Evolutionary conservation across 2,329 filamentous ascomycete species (phyloP).

Genomic region (Mycosphaerella sp.): DNA sequence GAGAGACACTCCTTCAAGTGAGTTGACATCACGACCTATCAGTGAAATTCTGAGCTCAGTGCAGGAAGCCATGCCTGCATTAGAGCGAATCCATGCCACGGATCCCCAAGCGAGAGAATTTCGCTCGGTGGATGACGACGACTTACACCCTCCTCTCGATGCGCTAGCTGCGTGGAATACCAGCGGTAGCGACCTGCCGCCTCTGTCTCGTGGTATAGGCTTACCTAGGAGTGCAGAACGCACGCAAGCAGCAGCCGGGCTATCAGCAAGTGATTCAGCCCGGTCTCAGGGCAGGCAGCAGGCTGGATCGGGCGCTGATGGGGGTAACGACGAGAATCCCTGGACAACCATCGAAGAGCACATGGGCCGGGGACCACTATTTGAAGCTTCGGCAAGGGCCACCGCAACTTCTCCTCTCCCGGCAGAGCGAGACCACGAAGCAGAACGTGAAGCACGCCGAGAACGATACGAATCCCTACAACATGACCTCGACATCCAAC

Average conservation of each 20-base stretch:
- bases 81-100: conserved; percentile 26
- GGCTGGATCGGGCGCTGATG: conserved; percentile 15
- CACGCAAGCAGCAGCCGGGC: conserved; percentile 1
- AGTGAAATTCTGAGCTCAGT: conserved; percentile 26
- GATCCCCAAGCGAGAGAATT: conserved; percentile 7
- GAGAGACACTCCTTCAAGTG: conserved; percentile 13
- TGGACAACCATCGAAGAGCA: conserved; percentile 47
- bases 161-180: conserved; percentile 3
- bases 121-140: conserved; percentile 8
- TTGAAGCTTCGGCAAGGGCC: conserved; percentile 28
- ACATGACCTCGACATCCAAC: conserved; percentile 18
- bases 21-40: conserved; percentile 19
- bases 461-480: conserved; percentile 17
- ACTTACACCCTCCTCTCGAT: conserved; percentile 14
- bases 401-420: conserved; percentile 20
- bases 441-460: conserved; percentile 7
- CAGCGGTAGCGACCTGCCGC: neutral
- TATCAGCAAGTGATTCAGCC: neutral
- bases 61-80: conserved; percentile 28
- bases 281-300: neutral
- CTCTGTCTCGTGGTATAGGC: neutral
- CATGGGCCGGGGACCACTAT: conserved; percentile 35
- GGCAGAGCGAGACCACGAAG: conserved; percentile 11
- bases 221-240: conserved; percentile 2
- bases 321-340: conserved; percentile 35